phyloP scores from a whole-genome alignment of 768 basidiomycete genomes.

The Phallus indusiatus region DNA sequence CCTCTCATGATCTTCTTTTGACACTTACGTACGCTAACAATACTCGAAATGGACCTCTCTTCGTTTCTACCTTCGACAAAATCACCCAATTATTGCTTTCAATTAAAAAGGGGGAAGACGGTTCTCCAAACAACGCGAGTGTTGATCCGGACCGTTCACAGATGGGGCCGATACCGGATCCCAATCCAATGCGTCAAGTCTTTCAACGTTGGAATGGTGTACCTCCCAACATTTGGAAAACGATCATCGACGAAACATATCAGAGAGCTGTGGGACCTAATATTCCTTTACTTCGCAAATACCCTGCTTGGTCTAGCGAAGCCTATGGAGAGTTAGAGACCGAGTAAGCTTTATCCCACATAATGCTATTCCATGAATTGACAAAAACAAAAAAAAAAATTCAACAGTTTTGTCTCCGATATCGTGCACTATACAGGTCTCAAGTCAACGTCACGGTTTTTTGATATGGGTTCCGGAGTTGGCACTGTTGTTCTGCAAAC shows the following conservation, averaged over 20 bases:
- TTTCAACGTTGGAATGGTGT: conserved; percentile 48
- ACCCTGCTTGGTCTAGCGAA: conserved; percentile 74
- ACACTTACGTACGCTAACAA: conserved; percentile 62
- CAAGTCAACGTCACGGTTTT: conserved; percentile 53
- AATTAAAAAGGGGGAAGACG: conserved; percentile 35
- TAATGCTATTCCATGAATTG: conserved; percentile 4
- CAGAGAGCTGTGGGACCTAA: conserved; percentile 89
- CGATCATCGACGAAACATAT: conserved; percentile 85
- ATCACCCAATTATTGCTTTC: conserved; percentile 54
- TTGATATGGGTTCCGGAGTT: conserved; percentile 82
- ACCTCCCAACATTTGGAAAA: conserved; percentile 57
- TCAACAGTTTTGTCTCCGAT: conserved; percentile 41
- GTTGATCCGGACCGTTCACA: neutral
- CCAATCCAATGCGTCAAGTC: conserved; percentile 8
- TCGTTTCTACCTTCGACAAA: conserved; percentile 47
- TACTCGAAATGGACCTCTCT: conserved; percentile 60
- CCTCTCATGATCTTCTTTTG: conserved; percentile 37
- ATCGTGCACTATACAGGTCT: conserved; percentile 50
- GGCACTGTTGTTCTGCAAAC: conserved; percentile 80
- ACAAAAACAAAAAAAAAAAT: conserved; percentile 5
- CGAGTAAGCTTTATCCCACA: conserved; percentile 27
- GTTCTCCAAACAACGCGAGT: neutral
- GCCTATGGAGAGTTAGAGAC: conserved; percentile 90
- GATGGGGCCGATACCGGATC: neutral
- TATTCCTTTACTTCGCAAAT: conserved; percentile 68